Conservation (phyloP, 2,329 filamentous ascomycete species). For the Cercospora sesami region DNA sequence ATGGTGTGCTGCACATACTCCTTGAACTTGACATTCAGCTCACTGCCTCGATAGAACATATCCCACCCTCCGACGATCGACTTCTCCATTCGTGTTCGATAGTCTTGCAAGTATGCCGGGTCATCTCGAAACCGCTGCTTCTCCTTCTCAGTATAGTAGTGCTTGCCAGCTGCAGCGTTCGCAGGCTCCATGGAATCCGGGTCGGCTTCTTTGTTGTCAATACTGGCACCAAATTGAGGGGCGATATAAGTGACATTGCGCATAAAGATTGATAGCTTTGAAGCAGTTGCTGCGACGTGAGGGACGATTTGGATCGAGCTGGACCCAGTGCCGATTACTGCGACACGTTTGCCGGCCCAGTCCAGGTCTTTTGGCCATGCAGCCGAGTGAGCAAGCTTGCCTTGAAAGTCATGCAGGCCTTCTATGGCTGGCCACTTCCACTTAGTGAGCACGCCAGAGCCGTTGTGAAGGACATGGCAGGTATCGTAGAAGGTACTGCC, state of each 20-base stretch:
- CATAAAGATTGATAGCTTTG: constrained; percentile 37
- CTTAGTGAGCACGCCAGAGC: constrained; percentile 53
- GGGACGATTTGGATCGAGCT: constrained; percentile 40
- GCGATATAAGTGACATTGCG: constrained; percentile 40
- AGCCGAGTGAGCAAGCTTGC: constrained; percentile 57
- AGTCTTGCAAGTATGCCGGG: constrained; percentile 37
- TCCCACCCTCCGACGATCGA: constrained; percentile 28
- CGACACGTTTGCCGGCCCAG: constrained; percentile 29
- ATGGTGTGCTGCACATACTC: constrained; percentile 42
- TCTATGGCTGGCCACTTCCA: constrained; percentile 56
- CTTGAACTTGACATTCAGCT: constrained; percentile 24
- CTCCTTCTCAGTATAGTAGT: constrained; percentile 37
- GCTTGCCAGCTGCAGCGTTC: constrained; percentile 26
- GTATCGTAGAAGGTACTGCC: constrained; percentile 50
- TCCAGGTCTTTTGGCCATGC: constrained; percentile 53
- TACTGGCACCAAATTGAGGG: constrained; percentile 31
- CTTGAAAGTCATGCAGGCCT: constrained; percentile 54
- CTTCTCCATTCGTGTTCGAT: constrained; percentile 40
- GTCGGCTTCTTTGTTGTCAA: constrained; percentile 29
- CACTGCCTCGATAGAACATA: constrained; percentile 27
- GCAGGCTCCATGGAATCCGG: constrained; percentile 24
- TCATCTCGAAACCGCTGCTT: constrained; percentile 36
- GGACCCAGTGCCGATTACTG: constrained; percentile 32
- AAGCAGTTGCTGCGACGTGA: constrained; percentile 36
- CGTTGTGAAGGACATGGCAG: constrained; percentile 53